phyloP scores from a whole-genome alignment of 2,329 filamentous ascomycete genomes.

The Alternaria novae-zelandiae region DNA sequence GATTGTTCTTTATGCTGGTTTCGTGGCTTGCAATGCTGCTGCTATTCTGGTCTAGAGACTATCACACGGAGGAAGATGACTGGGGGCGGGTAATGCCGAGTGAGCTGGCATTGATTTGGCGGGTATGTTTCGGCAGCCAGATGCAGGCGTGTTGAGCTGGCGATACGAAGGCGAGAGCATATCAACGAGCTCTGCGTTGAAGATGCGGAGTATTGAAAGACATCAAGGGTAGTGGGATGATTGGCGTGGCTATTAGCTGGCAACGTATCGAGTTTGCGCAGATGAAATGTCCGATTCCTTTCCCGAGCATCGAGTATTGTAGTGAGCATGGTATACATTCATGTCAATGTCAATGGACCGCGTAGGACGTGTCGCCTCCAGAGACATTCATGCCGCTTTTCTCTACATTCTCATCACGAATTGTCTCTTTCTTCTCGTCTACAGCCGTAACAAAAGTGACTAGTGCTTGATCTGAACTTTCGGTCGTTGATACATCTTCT shows the following conservation, averaged over 20 bases:
- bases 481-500: not conserved
- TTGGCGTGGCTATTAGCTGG: not conserved
- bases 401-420: not conserved
- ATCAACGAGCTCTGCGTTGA: not conserved
- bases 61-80: not conserved
- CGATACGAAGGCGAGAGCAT: too few species aligned
- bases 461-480: not conserved
- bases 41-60: not conserved
- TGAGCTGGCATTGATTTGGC: not conserved
- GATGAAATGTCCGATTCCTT: not conserved
- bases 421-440: not conserved
- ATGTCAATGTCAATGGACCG: not conserved
- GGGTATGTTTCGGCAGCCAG: not conserved
- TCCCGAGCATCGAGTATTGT: not conserved
- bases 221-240: not conserved
- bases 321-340: not conserved
- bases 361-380: not conserved
- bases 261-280: rapidly evolving
- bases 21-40: not conserved
- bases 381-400: not conserved
- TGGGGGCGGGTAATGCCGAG: not conserved
- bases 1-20: not conserved
- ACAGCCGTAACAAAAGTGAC: not conserved
- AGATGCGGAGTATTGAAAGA: not conserved
- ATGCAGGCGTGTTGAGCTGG: not conserved